A percentile compares a stretch with the other conserved stretches of the same genome.
Evolutionary conservation across 495 filamentous ascomycete genomes (phyloP).

Genomic region (Cudoniella acicularis): DNA sequence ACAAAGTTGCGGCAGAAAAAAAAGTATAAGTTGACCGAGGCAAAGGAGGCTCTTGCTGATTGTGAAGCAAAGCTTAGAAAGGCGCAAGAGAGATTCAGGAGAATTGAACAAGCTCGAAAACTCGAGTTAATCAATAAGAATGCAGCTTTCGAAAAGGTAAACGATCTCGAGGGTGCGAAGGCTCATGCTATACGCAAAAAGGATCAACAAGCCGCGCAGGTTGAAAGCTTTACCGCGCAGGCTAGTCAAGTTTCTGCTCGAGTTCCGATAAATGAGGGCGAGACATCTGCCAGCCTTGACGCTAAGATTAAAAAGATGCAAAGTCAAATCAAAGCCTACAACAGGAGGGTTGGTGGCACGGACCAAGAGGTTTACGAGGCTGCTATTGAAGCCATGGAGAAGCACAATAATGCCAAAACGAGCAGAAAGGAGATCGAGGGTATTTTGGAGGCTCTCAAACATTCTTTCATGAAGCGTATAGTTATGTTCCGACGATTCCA

Average conservation of each 20-base stretch:
- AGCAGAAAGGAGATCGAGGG: slow-evolving; percentile 47
- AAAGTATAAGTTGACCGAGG: slow-evolving; percentile 39
- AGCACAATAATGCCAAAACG: slow-evolving; percentile 39
- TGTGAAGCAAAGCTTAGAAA: slow-evolving; percentile 47
- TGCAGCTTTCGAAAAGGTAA: slow-evolving; percentile 47
- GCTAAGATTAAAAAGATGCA: slow-evolving; percentile 58
- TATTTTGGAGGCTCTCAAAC: slow-evolving; percentile 55
- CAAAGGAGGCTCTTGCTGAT: slow-evolving; percentile 38
- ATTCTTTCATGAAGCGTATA: slow-evolving; percentile 64
- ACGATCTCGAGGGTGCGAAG: slow-evolving; percentile 45
- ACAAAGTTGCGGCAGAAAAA: slow-evolving; percentile 35
- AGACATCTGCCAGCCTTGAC: slow-evolving; percentile 60
- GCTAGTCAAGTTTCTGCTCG: slow-evolving; percentile 57
- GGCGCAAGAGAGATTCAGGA: slow-evolving; percentile 52
- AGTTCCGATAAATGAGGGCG: slow-evolving; percentile 63
- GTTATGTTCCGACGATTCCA: slow-evolving; percentile 79
- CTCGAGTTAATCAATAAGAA: slow-evolving; percentile 65
- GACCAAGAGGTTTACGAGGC: slow-evolving; percentile 43
- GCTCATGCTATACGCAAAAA: slow-evolving; percentile 40
- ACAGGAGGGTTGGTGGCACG: slow-evolving; percentile 51
- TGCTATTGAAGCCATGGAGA: slow-evolving; percentile 20
- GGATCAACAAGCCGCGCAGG: slow-evolving; percentile 39
- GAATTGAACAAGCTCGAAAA: slow-evolving; percentile 45
- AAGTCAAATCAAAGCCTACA: slow-evolving; percentile 43
- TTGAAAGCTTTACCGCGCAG: slow-evolving; percentile 53